phyloP scores from a whole-genome alignment of 805 yeast species.

The Metschnikowia rubicola region DNA sequence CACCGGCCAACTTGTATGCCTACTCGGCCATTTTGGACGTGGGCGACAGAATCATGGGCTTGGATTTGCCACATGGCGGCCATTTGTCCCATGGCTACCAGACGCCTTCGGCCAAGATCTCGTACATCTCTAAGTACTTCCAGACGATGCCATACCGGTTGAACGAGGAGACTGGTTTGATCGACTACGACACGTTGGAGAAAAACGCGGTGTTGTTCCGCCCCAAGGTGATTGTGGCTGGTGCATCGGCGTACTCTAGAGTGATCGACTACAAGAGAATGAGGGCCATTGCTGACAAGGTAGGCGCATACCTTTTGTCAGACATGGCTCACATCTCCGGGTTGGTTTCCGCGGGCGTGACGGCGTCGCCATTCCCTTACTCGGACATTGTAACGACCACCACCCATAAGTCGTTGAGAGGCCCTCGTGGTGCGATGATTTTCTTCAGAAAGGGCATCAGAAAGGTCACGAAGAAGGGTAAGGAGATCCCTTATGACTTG shows the following conservation, averaged over 20 bases:
- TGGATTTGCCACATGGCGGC: constrained; percentile 98
- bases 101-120: constrained; percentile 83
- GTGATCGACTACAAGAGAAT: constrained; percentile 85
- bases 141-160: constrained; percentile 97
- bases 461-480: constrained; percentile 78
- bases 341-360: constrained; percentile 89
- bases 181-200: constrained; percentile 86
- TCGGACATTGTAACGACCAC: constrained; percentile 98
- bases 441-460: constrained; percentile 94
- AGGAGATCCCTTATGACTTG: constrained; percentile 79
- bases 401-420: constrained; percentile 95
- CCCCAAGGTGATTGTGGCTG: constrained; percentile 94
- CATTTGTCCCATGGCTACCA: constrained; percentile 97
- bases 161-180: constrained; percentile 79
- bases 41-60: constrained; percentile 94
- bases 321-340: constrained; percentile 99
- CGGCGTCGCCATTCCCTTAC: constrained; percentile 87
- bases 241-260: constrained; percentile 95
- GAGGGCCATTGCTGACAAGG: constrained; percentile 86
- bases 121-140: constrained; percentile 89
- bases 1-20: constrained; percentile 93
- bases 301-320: constrained; percentile 86
- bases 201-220: constrained; percentile 81
- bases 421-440: constrained; percentile 98
- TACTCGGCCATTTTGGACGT: constrained; percentile 86